Percentiles rank a stretch among this genome's conserved stretches.
phyloP scores from a whole-genome alignment of 306 rosid species.

The Gastrolobium villosum region DNA sequence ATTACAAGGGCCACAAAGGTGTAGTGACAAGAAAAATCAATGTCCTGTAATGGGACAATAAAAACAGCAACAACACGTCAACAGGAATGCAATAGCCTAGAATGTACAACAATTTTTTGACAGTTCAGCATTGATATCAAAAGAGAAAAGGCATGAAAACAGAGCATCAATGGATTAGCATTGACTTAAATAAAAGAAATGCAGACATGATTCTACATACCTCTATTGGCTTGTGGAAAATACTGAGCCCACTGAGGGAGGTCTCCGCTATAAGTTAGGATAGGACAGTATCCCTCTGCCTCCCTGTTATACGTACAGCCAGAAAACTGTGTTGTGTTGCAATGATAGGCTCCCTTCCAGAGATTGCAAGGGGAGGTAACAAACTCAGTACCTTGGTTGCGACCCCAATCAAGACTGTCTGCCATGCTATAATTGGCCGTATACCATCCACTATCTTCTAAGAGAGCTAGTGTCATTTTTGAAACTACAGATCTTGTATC shows the following conservation, averaged over 20 bases:
- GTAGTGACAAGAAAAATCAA: neutral
- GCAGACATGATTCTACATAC: slow-evolving; percentile 51
- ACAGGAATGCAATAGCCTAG: slow-evolving; percentile 37
- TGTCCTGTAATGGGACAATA: slow-evolving; percentile 16
- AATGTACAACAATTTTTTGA: slow-evolving; percentile 36
- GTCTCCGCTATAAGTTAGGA: slow-evolving; percentile 85
- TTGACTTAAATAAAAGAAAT: slow-evolving; percentile 24
- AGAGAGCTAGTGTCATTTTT: slow-evolving; percentile 93
- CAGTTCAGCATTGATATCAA: slow-evolving; percentile 11
- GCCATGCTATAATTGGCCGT: slow-evolving; percentile 98
- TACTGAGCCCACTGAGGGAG: slow-evolving; percentile 98
- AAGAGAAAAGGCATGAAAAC: slow-evolving; percentile 18
- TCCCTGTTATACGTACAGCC: slow-evolving; percentile 99
- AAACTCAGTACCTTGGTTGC: slow-evolving; percentile 92
- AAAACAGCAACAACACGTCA: slow-evolving; percentile 34
- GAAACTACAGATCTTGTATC: slow-evolving; percentile 99
- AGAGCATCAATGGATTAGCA: slow-evolving; percentile 15
- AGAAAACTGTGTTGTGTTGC: slow-evolving; percentile 92
- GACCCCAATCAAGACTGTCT: slow-evolving; percentile 98
- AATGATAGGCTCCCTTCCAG: slow-evolving; percentile 98
- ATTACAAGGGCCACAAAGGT: neutral
- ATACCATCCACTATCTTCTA: slow-evolving; percentile 99
- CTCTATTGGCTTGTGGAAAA: slow-evolving; percentile 93
- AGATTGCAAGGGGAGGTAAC: slow-evolving; percentile 88
- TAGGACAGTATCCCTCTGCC: slow-evolving; percentile 99